phyloP scores from a whole-genome alignment of 2,329 filamentous ascomycete genomes.

The Sarocladiaceae sp. region DNA sequence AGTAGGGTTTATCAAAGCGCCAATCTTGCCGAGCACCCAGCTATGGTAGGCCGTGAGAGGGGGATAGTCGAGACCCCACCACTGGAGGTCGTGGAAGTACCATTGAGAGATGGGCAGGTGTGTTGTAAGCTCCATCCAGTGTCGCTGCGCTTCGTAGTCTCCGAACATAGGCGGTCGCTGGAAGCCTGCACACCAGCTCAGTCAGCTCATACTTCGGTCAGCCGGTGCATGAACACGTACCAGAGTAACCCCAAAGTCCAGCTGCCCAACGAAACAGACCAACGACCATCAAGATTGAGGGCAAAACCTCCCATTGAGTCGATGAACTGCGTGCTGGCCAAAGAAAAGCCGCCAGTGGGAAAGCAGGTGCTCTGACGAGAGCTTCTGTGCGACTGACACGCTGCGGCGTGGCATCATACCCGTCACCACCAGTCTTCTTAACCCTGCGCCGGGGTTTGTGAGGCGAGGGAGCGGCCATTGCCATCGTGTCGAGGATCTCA shows the following conservation, averaged over 20 bases:
- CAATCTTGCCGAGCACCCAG: slow-evolving; percentile 87
- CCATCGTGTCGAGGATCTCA: slow-evolving; percentile 20
- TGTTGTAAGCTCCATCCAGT: slow-evolving; percentile 97
- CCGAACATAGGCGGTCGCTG: slow-evolving; percentile 84
- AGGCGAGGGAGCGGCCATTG: slow-evolving; percentile 47
- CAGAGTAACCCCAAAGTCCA: slow-evolving; percentile 92
- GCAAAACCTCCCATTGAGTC: slow-evolving; percentile 89
- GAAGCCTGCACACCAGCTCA: slow-evolving; percentile 48
- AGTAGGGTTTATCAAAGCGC: slow-evolving; percentile 65
- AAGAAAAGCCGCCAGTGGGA: slow-evolving; percentile 88
- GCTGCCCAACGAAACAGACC: slow-evolving; percentile 91
- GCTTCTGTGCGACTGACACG: slow-evolving; percentile 27
- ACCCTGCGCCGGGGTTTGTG: slow-evolving; percentile 55
- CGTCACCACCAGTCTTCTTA: slow-evolving; percentile 42
- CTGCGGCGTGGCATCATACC: neutral
- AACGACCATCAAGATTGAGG: slow-evolving; percentile 80
- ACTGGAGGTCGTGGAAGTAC: slow-evolving; percentile 95
- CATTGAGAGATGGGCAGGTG: slow-evolving; percentile 87
- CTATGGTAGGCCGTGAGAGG: slow-evolving; percentile 97
- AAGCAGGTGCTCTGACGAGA: slow-evolving; percentile 59
- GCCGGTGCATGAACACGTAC: slow-evolving; percentile 34
- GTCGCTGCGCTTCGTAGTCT: slow-evolving; percentile 94
- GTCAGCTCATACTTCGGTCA: neutral
- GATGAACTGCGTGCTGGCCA: slow-evolving; percentile 80
- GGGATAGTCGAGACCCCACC: slow-evolving; percentile 98